Evolutionary conservation across 169 alveolate genomes (phyloP).

Genomic region (Amoebophrya sp.): DNA sequence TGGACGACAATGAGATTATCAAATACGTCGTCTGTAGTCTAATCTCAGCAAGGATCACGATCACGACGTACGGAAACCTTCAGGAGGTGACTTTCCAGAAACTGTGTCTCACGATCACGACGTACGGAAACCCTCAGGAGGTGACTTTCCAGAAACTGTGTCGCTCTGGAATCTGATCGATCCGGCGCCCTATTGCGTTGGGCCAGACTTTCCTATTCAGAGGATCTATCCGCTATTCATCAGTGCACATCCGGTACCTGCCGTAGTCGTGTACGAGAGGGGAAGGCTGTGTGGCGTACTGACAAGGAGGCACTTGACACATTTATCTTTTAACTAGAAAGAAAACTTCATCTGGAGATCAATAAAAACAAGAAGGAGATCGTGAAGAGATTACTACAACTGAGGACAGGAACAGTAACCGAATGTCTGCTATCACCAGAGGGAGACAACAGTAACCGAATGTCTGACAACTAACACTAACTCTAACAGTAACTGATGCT

Average conservation of each 20-base stretch:
- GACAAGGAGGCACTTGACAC: neutral
- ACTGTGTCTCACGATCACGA: neutral
- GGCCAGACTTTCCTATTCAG: neutral
- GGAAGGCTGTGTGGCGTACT: conserved; percentile 6
- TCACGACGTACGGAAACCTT: neutral
- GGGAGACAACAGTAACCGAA: no score
- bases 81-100: neutral
- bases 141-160: neutral
- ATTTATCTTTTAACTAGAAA: neutral
- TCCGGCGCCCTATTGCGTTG: conserved; percentile 17
- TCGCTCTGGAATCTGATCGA: neutral
- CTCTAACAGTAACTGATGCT: no score
- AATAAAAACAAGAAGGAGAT: no score
- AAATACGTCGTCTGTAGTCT: neutral
- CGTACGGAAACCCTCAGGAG: neutral
- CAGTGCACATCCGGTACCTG: neutral
- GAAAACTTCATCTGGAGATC: no score
- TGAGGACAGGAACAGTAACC: no score
- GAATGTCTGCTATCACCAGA: no score
- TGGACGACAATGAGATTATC: neutral
- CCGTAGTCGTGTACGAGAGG: neutral
- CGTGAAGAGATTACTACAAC: no score
- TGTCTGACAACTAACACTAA: no score
- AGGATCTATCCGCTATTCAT: neutral
- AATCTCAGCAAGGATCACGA: neutral